Conservation (phyloP, 2,329 filamentous ascomycete species). For the Ophiostoma populinum region DNA sequence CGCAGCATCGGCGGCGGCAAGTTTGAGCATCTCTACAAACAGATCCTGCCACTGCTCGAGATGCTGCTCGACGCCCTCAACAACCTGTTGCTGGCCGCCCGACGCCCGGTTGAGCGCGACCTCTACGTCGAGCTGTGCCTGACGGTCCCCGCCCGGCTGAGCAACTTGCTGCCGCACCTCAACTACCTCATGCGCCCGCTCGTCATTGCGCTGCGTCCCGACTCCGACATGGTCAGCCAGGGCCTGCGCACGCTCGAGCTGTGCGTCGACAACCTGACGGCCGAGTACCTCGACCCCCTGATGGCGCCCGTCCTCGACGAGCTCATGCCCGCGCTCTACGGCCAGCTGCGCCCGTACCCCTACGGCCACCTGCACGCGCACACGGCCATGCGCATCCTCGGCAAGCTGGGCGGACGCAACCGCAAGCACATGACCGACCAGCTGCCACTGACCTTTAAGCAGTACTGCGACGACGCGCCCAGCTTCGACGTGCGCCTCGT, state of each 20-base stretch:
- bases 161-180: slow-evolving; percentile 84
- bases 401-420: slow-evolving; percentile 89
- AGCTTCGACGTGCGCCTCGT: slow-evolving; percentile 82
- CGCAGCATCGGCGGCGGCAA: slow-evolving; percentile 91
- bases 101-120: slow-evolving; percentile 80
- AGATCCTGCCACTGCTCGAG: slow-evolving; percentile 86
- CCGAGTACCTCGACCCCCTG: slow-evolving; percentile 94
- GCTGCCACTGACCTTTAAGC: slow-evolving; percentile 64
- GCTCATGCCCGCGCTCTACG: slow-evolving; percentile 92
- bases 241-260: slow-evolving; percentile 85
- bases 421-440: slow-evolving; percentile 88
- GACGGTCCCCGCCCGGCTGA: slow-evolving; percentile 84
- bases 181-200: slow-evolving; percentile 94
- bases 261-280: slow-evolving; percentile 94
- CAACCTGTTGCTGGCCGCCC: slow-evolving; percentile 75
- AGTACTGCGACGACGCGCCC: slow-evolving; percentile 71
- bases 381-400: slow-evolving; percentile 91
- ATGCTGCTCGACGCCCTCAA: slow-evolving; percentile 97
- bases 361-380: slow-evolving; percentile 97
- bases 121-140: slow-evolving; percentile 94
- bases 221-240: slow-evolving; percentile 86
- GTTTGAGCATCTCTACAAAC: slow-evolving; percentile 96
- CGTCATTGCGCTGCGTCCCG: slow-evolving; percentile 83
- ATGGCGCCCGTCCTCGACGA: slow-evolving; percentile 99
- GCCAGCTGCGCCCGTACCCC: slow-evolving; percentile 81